Evolutionary conservation across 306 rosid species (phyloP), one percentile per base, ranked within the genome.

Genomic region (Vachellia pachyceras): DNA sequence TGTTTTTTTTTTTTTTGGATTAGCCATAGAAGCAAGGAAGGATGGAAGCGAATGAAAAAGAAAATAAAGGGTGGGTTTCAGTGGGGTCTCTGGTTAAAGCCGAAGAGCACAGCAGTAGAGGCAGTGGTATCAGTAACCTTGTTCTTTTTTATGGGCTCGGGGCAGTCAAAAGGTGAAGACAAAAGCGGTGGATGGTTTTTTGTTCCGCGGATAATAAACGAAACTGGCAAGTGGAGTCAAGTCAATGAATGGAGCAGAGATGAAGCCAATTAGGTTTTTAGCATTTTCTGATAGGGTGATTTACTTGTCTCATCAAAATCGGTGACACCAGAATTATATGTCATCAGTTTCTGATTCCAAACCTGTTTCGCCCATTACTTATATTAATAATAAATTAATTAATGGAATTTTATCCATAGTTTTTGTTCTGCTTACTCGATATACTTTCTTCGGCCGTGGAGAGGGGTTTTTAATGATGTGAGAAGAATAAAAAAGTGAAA

Each of bases 111-210:
- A 58, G 40, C 5, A 58, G 52, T 75, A 41, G 52, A 10, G 29
- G 64, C 67, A 36, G 79, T 17, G 72, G 64, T 61, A 69, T n/a
- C 78, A 60, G 78, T 61, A n/a, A 60, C 74, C 58, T 20, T 60
- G 78, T 79, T 84, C 65, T 52, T 42, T 73, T 46, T 73, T 7
- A 39, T 66, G 73, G 64, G 44, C 49, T 77, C 55, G 55, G 76
- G 63, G 76, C 10, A 15, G 60, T 72, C 50, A 40, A 41, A 44
- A 44, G 49, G 44, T 55, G 2, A 18, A 10, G 58, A 37, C 37
- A 22, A 73, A 35, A 73, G 76, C 13, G 23, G 75, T 82, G 79
- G 69, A 49, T 22, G 69, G 81, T 58, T 3, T 55, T 66, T 71
- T 76, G 72, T 75, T 20, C 10, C 52, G 50, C 52, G 67, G 33